These are phyloP conservation scores for Diaporthe ampelina DNA, from an alignment of 2,329 filamentous ascomycete genomes.

Conservation along the genomic window DNA sequence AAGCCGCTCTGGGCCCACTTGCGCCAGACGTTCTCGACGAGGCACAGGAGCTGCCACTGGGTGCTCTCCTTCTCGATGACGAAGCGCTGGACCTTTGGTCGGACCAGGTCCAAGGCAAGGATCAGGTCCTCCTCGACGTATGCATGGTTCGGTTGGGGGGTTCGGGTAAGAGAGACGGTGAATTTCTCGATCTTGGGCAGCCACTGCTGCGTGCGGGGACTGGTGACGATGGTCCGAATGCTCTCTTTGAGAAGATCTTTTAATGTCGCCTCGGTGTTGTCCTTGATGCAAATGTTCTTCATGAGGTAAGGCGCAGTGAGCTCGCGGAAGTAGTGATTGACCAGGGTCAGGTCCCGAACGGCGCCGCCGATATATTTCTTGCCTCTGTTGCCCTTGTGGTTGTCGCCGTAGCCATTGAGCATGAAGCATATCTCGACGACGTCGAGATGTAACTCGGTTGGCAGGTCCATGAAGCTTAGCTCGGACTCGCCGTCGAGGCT, in stretches of 20 bases:
- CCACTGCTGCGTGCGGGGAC: not conserved
- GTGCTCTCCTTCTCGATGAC: constrained; percentile 30
- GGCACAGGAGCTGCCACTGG: constrained; percentile 27
- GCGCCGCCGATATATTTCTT: constrained; percentile 25
- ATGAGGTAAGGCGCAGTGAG: constrained; percentile 33
- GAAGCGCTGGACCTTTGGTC: constrained; percentile 34
- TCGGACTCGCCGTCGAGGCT: not conserved
- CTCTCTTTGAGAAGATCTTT: constrained; percentile 34
- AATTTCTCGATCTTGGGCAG: constrained; percentile 32
- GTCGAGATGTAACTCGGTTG: constrained; percentile 35
- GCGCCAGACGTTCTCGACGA: constrained; percentile 14
- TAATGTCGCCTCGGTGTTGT: constrained; percentile 23
- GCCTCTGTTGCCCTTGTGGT: not conserved
- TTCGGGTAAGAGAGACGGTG: constrained; percentile 36
- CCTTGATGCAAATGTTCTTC: constrained; percentile 36
- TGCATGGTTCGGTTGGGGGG: constrained; percentile 20
- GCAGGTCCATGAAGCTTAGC: constrained; percentile 30
- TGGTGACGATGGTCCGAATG: not conserved
- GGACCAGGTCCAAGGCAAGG: constrained; percentile 22
- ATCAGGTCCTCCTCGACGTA: constrained; percentile 35
- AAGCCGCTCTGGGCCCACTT: constrained; percentile 18
- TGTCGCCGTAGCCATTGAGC: not conserved
- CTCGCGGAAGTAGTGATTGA: constrained; percentile 35
- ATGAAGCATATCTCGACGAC: constrained; percentile 22
- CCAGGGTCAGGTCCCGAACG: constrained; percentile 34